A percentile compares a stretch with the other conserved stretches of the same genome.
Evolutionary conservation across 1,139 yeast genomes (phyloP).

Genomic region (Blastobotrys buckinghamii): DNA sequence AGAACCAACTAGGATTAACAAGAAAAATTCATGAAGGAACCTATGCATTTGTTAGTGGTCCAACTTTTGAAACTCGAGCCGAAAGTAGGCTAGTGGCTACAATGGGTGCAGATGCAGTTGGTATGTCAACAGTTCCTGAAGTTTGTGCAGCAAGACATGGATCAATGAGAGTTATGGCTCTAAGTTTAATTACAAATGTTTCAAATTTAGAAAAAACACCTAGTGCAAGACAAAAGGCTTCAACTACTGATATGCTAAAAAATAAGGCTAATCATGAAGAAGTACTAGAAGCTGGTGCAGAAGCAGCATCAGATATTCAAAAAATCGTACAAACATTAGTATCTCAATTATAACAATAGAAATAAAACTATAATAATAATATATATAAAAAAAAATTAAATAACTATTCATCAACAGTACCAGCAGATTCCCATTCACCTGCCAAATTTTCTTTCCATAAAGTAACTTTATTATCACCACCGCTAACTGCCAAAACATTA

Average conservation of each 20-base stretch:
- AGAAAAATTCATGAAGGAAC: conserved; percentile 81
- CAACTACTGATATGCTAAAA: conserved; percentile 38
- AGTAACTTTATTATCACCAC: conserved; percentile 94
- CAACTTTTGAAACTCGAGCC: conserved; percentile 90
- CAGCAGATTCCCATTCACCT: conserved; percentile 96
- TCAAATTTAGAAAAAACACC: conserved; percentile 75
- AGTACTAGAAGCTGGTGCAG: conserved; percentile 75
- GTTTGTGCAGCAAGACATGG: conserved; percentile 88
- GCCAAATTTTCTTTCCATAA: conserved; percentile 93
- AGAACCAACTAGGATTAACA: conserved; percentile 43
- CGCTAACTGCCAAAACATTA: conserved; percentile 88
- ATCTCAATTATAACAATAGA: conserved; percentile 35
- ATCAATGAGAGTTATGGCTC: conserved; percentile 73
- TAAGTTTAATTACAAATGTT: conserved; percentile 80
- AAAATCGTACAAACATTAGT: conserved; percentile 59
- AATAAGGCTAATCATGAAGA: conserved; percentile 91
- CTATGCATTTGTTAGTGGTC: conserved; percentile 84
- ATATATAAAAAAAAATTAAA: background rate
- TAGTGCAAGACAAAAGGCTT: conserved; percentile 19
- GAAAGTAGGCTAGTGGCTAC: conserved; percentile 71
- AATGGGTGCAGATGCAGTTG: conserved; percentile 90
- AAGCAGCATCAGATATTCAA: conserved; percentile 78
- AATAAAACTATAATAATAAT: background rate
- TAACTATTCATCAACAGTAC: conserved; percentile 73
- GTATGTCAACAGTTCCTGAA: conserved; percentile 98